Percentiles rank a stretch among this genome's conserved stretches.
Conservation (phyloP, 2,329 filamentous ascomycete species). For the Talaromyces islandicus region DNA sequence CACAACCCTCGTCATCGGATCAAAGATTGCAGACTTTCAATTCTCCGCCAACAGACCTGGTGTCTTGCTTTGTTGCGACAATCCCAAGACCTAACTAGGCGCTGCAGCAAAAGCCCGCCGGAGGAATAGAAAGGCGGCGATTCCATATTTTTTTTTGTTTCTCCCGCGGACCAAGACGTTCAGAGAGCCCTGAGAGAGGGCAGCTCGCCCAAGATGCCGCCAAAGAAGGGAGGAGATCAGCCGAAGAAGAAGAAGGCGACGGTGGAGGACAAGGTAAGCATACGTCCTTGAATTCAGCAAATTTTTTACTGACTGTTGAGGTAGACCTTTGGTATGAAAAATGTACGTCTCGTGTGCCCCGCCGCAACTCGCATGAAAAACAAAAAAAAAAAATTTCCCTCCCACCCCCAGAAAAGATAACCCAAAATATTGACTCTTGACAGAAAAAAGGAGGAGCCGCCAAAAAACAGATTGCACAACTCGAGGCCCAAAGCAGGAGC, state of each 20-base stretch:
- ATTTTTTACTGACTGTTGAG: conserved; percentile 14
- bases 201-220: conserved; percentile 37
- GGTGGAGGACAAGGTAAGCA: conserved; percentile 70
- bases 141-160: background rate
- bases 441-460: conserved; percentile 86
- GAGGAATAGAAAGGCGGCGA: background rate
- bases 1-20: background rate
- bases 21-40: background rate
- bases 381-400: background rate
- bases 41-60: background rate
- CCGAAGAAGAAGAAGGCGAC: conserved; percentile 44
- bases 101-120: background rate
- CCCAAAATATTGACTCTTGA: background rate
- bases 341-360: conserved; percentile 44
- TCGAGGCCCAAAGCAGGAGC: conserved; percentile 65
- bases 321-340: conserved; percentile 97
- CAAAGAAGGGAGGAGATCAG: conserved; percentile 38
- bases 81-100: background rate
- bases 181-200: conserved; percentile 9
- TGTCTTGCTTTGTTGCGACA: background rate
- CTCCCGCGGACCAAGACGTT: background rate
- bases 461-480: conserved; percentile 83
- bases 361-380: background rate
- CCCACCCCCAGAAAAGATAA: background rate
- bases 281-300: background rate